These are phyloP conservation scores for Mycena albidolilacea DNA, from an alignment of 768 basidiomycete species.

Conservation along the genomic window DNA sequence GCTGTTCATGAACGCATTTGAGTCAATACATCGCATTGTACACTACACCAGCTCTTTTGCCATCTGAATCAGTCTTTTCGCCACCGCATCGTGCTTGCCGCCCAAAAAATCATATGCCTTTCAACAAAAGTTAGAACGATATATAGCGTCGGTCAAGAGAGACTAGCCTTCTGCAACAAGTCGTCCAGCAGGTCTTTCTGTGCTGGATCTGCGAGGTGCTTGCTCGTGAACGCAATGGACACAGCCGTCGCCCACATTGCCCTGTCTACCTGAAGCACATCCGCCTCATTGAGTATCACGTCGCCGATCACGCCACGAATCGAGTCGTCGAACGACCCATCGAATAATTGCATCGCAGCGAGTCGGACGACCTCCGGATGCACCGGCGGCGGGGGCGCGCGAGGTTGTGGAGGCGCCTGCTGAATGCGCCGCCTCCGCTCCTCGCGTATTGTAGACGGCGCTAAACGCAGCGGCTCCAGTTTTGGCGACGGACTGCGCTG, in stretches of 20 bases:
- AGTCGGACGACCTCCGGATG: conserved; percentile 52
- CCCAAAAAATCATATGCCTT: conserved; percentile 54
- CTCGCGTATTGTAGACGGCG: conserved; percentile 25
- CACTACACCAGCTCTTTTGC: conserved; percentile 31
- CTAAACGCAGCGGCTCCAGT: conserved; percentile 35
- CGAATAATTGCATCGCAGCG: conserved; percentile 56
- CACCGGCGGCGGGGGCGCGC: conserved; percentile 35
- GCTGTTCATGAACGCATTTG: neutral
- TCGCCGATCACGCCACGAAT: conserved; percentile 56
- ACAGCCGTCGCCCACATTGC: conserved; percentile 66
- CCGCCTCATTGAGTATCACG: conserved; percentile 48
- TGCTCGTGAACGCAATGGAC: conserved; percentile 61
- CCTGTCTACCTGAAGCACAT: conserved; percentile 48
- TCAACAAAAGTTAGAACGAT: no score
- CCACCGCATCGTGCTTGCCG: conserved; percentile 39
- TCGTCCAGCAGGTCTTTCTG: conserved; percentile 60
- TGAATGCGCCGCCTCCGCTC: conserved; percentile 11
- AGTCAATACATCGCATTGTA: neutral
- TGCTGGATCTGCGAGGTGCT: conserved; percentile 47
- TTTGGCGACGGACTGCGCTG: conserved; percentile 53
- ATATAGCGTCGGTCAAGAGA: no score
- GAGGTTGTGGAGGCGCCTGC: conserved; percentile 9
- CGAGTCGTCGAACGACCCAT: conserved; percentile 63
- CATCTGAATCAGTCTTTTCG: conserved; percentile 25
- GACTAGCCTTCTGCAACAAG: conserved; percentile 52